Evolutionary conservation across 2,329 filamentous ascomycete genomes (phyloP).

Genomic region (Hypoxylon sp.): DNA sequence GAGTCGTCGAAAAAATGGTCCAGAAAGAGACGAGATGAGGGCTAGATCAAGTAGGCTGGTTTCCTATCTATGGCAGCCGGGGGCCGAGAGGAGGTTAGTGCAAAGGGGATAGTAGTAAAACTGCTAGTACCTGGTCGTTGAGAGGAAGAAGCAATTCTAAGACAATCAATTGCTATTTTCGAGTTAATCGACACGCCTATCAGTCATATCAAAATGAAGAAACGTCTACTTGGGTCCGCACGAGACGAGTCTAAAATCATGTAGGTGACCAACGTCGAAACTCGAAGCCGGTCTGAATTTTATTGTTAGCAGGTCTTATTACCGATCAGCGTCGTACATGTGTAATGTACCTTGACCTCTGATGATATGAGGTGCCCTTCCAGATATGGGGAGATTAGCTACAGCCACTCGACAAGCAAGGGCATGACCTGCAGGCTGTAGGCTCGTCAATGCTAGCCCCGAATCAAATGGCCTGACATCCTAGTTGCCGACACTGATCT

Average conservation of each 20-base stretch:
- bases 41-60: slow-evolving; percentile 39
- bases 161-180: slow-evolving; percentile 37
- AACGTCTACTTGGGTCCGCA: slow-evolving; percentile 22
- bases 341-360: slow-evolving; percentile 24
- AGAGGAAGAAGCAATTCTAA: slow-evolving; percentile 42
- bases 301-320: slow-evolving; percentile 28
- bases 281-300: slow-evolving; percentile 23
- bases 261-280: slow-evolving; percentile 6
- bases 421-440: slow-evolving; percentile 36
- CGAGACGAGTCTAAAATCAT: slow-evolving; percentile 12
- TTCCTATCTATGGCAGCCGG: slow-evolving; percentile 12
- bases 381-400: slow-evolving; percentile 38
- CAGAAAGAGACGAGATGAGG: slow-evolving; percentile 19
- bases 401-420: slow-evolving; percentile 37
- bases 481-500: not conserved
- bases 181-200: slow-evolving; percentile 36
- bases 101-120: slow-evolving; percentile 20
- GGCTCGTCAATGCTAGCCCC: slow-evolving; percentile 26
- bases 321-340: slow-evolving; percentile 26
- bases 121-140: slow-evolving; percentile 25
- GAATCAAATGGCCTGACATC: slow-evolving; percentile 23
- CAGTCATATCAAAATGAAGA: slow-evolving; percentile 39
- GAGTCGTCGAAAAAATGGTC: slow-evolving; percentile 18
- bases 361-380: slow-evolving; percentile 26
- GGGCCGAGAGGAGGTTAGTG: slow-evolving; percentile 32